These are phyloP conservation scores for Zygosaccharomyces sapae DNA, from an alignment of 1,139 yeast species.

Conservation along the genomic window DNA sequence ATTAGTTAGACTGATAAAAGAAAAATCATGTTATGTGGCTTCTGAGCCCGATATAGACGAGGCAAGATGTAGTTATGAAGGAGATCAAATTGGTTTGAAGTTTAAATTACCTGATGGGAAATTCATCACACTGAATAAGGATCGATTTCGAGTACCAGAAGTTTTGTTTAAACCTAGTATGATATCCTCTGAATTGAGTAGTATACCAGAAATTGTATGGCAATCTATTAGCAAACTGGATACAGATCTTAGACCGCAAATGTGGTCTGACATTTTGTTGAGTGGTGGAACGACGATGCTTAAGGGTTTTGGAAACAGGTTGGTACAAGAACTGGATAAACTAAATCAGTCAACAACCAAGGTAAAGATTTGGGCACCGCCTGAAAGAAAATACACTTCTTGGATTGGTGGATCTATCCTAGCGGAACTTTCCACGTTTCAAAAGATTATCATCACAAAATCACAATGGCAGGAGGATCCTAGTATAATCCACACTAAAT, in stretches of 20 bases:
- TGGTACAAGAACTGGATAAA: conserved; percentile 61
- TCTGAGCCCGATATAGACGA: conserved; percentile 68
- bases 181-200: conserved; percentile 70
- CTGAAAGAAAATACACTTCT: conserved; percentile 77
- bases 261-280: conserved; percentile 68
- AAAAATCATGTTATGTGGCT: conserved; percentile 66
- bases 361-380: conserved; percentile 82
- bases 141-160: conserved; percentile 64
- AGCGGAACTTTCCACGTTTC: conserved; percentile 82
- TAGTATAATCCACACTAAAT: conserved; percentile 40
- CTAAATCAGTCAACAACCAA: conserved; percentile 51
- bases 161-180: conserved; percentile 74
- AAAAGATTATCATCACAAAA: conserved; percentile 46
- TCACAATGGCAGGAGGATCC: conserved; percentile 45
- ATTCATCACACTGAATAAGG: conserved; percentile 55
- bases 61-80: conserved; percentile 34
- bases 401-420: conserved; percentile 94
- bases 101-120: conserved; percentile 86
- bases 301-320: conserved; percentile 75
- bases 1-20: conserved; percentile 74
- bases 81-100: conserved; percentile 26
- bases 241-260: conserved; percentile 63
- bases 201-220: conserved; percentile 62
- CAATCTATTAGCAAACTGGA: conserved; percentile 70
- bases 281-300: conserved; percentile 84